A percentile compares a stretch with the other conserved stretches of the same genome.
Conservation (phyloP, 1,139 yeast genomes). For the Scheffersomyces titani region DNA sequence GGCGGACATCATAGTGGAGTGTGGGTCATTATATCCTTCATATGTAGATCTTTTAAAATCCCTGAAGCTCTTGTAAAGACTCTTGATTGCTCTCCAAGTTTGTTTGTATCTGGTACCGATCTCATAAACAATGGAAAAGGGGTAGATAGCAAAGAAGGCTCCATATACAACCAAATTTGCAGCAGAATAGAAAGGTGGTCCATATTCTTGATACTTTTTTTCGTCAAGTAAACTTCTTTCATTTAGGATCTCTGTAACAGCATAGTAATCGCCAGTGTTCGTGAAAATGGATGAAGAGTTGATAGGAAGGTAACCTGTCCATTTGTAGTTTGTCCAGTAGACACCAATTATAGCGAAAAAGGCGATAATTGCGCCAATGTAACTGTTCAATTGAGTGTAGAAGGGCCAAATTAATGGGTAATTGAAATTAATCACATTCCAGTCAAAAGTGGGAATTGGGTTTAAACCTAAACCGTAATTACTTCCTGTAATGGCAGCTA, state of each 20-base stretch:
- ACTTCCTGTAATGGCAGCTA: slow-evolving; percentile 18
- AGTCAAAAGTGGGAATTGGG: slow-evolving; percentile 20
- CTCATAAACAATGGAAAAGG: slow-evolving; percentile 15
- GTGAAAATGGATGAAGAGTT: slow-evolving; percentile 13
- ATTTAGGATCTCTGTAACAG: slow-evolving; percentile 12
- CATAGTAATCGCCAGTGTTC: slow-evolving; percentile 15
- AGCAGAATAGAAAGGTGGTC: slow-evolving; percentile 47
- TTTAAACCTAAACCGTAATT: slow-evolving; percentile 17
- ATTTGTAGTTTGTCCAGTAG: slow-evolving; percentile 15
- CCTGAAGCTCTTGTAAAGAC: slow-evolving; percentile 4
- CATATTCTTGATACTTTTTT: slow-evolving; percentile 18
- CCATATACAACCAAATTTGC: slow-evolving; percentile 22
- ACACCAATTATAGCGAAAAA: slow-evolving; percentile 14
- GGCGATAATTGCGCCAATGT: slow-evolving; percentile 13
- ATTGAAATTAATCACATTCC: slow-evolving; percentile 14
- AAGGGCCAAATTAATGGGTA: slow-evolving; percentile 13
- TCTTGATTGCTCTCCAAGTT: slow-evolving; percentile 9
- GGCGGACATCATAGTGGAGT: slow-evolving; percentile 12
- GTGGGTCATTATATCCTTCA: slow-evolving; percentile 18
- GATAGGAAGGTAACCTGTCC: slow-evolving; percentile 18
- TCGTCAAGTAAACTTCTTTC: slow-evolving; percentile 12
- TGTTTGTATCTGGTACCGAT: slow-evolving; percentile 6
- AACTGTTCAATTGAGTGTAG: slow-evolving; percentile 12
- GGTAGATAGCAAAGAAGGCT: slow-evolving; percentile 17
- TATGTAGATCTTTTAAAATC: slow-evolving; percentile 10